A percentile compares a stretch with the other conserved stretches of the same genome.
phyloP scores from a whole-genome alignment of 768 basidiomycete species.

The Mycena albidolilacea region DNA sequence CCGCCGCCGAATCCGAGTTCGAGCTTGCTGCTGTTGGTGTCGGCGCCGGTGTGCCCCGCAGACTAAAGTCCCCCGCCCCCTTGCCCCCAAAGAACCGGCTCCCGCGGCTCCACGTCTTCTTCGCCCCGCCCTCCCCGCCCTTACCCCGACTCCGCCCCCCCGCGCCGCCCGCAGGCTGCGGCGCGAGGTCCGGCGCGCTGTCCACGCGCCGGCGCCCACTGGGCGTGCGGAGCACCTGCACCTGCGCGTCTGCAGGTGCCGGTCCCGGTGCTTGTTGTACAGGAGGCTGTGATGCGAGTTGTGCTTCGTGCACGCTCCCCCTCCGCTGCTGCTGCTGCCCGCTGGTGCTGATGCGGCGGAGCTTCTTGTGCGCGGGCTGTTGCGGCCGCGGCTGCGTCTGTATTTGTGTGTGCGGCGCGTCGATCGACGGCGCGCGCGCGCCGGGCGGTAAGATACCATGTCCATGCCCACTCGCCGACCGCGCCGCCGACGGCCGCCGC shows the following conservation, averaged over 20 bases:
- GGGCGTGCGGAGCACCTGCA: background rate
- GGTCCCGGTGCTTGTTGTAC: too few relatives aligned
- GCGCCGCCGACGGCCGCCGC: background rate
- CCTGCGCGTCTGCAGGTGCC: too few relatives aligned
- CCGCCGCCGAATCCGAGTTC: background rate
- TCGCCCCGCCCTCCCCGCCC: background rate
- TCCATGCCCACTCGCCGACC: background rate
- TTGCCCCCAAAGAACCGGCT: conserved; percentile 31
- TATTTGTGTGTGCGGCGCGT: background rate
- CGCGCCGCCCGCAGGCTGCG: background rate
- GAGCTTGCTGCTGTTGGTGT: background rate
- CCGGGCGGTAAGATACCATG: background rate
- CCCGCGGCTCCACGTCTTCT: conserved; percentile 12
- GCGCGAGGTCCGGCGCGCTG: conserved; percentile 13
- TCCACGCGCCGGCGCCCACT: conserved; percentile 17
- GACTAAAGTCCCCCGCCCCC: conserved; percentile 8
- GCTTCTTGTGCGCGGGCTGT: background rate
- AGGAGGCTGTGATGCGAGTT: too few relatives aligned
- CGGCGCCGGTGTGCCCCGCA: background rate
- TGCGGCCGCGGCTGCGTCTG: too few relatives aligned
- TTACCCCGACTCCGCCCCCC: background rate
- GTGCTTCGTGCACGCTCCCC: too few relatives aligned
- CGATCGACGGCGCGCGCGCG: background rate
- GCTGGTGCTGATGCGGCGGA: background rate
- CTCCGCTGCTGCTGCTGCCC: background rate